Base-by-base conservation (phyloP, 2,329 filamentous ascomycete species). In the Dothiorella sarmentorum region DNA sequence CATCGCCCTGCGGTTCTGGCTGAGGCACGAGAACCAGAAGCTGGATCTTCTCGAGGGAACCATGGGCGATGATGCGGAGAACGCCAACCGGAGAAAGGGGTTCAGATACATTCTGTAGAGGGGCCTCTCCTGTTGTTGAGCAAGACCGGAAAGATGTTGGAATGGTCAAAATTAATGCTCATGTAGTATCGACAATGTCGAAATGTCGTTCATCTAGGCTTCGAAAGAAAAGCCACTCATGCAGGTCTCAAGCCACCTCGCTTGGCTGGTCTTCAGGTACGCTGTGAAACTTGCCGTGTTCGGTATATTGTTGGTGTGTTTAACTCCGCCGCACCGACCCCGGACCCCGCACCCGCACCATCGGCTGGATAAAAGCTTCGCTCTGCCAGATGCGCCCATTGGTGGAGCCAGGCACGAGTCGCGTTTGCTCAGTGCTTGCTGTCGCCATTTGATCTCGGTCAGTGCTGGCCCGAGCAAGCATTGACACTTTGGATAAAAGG, bases 1-100 rank as follows among this genome's bases (percentile, higher is more conserved):
- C 4, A 29, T 53, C 5, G 22, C 24, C 1, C 24, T 53, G 11
- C 49, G 49, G 5, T 53, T 27, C 38, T 56, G 52, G 52, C 17
- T 56, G 52, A 43, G 26, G 29, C 26, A 44, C 13, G 52, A 56
- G 52, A 56, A 56, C 38, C 43, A 33, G 52, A 33, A 44, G 20
- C 35, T 56, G 13, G 52, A 56, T 24, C 22, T 13, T 15, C 49
- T 53, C 10, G 49, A 53, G 35, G 35, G 49, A 33, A 53, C 35
- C 3, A n/a, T 40, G 10, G 49, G 35, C n/a, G 49, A 40, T 18
- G 49, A 53, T 27, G 4, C 49, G 24, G 49, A 53, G 49, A 42
- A 53, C 10, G 18, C 22, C 1, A 20, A 18, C 22, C 22, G 7
- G 24, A 40, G 49, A 13, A 17, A 20, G 10, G 49, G 49, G 13